phyloP scores from a whole-genome alignment of 495 filamentous ascomycete genomes.

The Aspergillus carlsbadensis region DNA sequence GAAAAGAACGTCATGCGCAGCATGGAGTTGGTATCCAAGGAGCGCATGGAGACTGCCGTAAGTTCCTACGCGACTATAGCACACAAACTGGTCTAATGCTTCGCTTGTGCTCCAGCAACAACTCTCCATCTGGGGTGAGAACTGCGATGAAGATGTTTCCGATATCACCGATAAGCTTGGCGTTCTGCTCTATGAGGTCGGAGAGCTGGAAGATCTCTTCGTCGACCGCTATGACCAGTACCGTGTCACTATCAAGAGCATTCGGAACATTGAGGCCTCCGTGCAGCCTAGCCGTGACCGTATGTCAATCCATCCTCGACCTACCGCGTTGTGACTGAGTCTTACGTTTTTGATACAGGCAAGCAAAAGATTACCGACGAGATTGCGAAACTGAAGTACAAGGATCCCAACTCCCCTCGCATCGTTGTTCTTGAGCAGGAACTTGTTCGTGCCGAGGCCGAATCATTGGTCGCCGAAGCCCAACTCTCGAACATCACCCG shows the following conservation, averaged over 20 bases:
- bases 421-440: slow-evolving; percentile 98
- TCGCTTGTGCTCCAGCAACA: slow-evolving; percentile 65
- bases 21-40: slow-evolving; percentile 89
- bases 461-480: slow-evolving; percentile 95
- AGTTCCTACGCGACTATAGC: slow-evolving; percentile 24
- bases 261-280: slow-evolving; percentile 96
- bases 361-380: slow-evolving; percentile 99
- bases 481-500: slow-evolving; percentile 99
- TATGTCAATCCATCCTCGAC: slow-evolving; percentile 43
- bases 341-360: slow-evolving; percentile 42
- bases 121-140: slow-evolving; percentile 97
- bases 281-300: slow-evolving; percentile 97
- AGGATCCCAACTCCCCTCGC: slow-evolving; percentile 95
- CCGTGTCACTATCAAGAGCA: slow-evolving; percentile 98
- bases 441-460: slow-evolving; percentile 95
- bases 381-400: slow-evolving; percentile 98
- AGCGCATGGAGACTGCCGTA: slow-evolving; percentile 98
- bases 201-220: slow-evolving; percentile 96
- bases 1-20: slow-evolving; percentile 99
- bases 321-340: background rate
- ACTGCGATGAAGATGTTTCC: slow-evolving; percentile 94
- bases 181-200: slow-evolving; percentile 96
- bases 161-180: slow-evolving; percentile 99
- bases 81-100: background rate
- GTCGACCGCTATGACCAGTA: slow-evolving; percentile 99